Evolutionary conservation across 768 basidiomycete species (phyloP).

Genomic region (Collybiopsis confluens): DNA sequence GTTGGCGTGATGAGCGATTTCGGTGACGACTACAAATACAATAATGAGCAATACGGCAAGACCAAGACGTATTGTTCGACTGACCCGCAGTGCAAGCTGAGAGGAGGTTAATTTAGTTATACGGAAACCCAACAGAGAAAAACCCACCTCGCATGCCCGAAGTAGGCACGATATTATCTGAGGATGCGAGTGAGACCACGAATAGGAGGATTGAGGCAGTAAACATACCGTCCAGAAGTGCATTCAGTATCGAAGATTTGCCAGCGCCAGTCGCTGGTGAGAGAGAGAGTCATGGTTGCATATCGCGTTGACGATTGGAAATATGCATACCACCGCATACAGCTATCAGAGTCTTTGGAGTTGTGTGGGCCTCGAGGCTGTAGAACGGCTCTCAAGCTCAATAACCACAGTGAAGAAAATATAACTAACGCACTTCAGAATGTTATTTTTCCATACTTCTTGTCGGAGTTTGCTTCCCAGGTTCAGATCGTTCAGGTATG

Average conservation of each 20-base stretch:
- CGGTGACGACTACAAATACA: constrained; percentile 44
- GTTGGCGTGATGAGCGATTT: constrained; percentile 53
- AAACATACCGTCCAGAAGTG: too few species aligned
- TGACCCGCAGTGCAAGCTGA: constrained; percentile 52
- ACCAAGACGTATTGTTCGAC: background rate
- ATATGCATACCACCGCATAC: constrained; percentile 52
- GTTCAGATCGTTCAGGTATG: constrained; percentile 36
- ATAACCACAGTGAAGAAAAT: background rate
- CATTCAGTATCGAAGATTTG: constrained; percentile 43
- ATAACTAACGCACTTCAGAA: constrained; percentile 35
- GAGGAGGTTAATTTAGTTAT: background rate
- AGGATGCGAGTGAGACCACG: too few species aligned
- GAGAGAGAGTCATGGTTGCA: background rate
- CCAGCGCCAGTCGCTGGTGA: constrained; percentile 53
- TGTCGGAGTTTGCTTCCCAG: constrained; percentile 52
- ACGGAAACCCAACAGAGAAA: background rate
- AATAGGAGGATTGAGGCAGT: too few species aligned
- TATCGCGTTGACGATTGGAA: background rate
- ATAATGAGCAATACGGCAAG: background rate
- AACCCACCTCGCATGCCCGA: constrained; percentile 57
- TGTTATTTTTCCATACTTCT: constrained; percentile 56
- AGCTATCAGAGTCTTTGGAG: constrained; percentile 59
- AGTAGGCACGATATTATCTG: constrained; percentile 62
- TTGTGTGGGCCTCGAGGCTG: constrained; percentile 45
- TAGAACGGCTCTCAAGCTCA: background rate